These are phyloP conservation scores for Solanum virginianum DNA, from an alignment of 257 asterid species.

Conservation along the genomic window DNA sequence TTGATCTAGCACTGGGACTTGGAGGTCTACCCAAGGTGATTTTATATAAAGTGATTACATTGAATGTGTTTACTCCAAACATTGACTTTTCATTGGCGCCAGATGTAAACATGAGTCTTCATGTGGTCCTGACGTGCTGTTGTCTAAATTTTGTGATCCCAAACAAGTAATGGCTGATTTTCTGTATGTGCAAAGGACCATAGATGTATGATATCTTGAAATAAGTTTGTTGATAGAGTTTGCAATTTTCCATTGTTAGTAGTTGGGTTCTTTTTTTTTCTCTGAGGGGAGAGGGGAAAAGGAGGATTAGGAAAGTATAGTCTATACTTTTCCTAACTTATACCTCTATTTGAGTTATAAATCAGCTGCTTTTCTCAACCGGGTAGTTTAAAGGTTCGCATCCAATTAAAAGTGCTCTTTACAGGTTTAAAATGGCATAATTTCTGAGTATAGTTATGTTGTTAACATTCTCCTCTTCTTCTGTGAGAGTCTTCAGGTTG, in stretches of 20 bases:
- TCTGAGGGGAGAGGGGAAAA: not conserved
- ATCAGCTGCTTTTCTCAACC: not conserved
- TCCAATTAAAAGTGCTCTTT: not conserved
- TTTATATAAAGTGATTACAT: slow-evolving; percentile 1
- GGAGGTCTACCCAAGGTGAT: slow-evolving; percentile 95
- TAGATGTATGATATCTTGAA: not conserved
- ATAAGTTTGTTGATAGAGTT: not conserved
- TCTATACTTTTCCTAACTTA: not conserved
- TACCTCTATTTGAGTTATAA: not conserved
- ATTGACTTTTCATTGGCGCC: not conserved
- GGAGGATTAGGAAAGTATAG: not conserved
- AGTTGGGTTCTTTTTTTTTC: not conserved
- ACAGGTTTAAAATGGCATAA: not conserved
- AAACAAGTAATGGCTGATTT: not conserved
- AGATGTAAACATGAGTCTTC: not conserved
- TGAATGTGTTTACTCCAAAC: not conserved
- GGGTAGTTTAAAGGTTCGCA: not conserved
- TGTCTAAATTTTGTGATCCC: not conserved
- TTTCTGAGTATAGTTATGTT: not conserved
- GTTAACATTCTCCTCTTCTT: not conserved
- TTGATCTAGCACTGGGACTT: slow-evolving; percentile 85
- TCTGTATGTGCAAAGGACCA: not conserved
- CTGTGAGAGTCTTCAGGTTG: not conserved
- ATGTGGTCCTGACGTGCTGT: not conserved
- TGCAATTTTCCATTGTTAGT: not conserved